Base-by-base conservation (phyloP, 2,329 filamentous ascomycete species). In the Phialophora chinensis region DNA sequence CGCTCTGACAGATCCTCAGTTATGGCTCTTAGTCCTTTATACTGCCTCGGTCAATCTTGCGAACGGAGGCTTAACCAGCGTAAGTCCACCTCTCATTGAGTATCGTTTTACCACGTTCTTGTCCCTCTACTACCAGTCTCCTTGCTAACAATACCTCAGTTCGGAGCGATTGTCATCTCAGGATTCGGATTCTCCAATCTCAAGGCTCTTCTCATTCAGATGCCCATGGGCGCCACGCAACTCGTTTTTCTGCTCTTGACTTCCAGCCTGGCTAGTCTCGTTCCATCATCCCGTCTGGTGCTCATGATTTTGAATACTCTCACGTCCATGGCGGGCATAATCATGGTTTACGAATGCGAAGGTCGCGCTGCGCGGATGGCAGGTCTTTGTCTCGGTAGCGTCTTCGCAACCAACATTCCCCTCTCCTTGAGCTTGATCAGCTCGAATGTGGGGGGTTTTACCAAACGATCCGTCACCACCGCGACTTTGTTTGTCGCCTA, bases 11-110 rank as follows among this genome's bases (percentile, higher is more conserved):
- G 86, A 88, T 70, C 80, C 84, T 0, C 87, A 88, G 75, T 85
- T 85, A 0, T 88, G 86, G 85, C 77, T 87, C 20, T 72, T 88
- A 6, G 85, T 87, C 63, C 68, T 86, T 27, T 80, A 84, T 73
- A 81, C 83, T 0, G 77, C 82, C 20, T 83, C 81, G 0, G 84
- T 85, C 0, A 84, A 87, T 68, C 78, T 87, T 0, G 84, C 85
- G 0, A 88, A 87, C 63, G 81, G 84, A 0, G 85, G 84, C 0
- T 72, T 87, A 33, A 87, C 85, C 0, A 62, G 79, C 75, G 83
- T 84, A 69, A 79, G 78, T 5, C 25, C 56, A 1, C 44, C 38
- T 29, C 3, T 6, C 14, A 7, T 17, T 59, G 25, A 44, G 17
- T 8, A 1, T 17, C 8, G 17, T 20, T 44, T 8, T n/a, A n/a